These are phyloP conservation scores for Solanum acaule DNA, from an alignment of 257 asterid genomes.

Conservation along the genomic window DNA sequence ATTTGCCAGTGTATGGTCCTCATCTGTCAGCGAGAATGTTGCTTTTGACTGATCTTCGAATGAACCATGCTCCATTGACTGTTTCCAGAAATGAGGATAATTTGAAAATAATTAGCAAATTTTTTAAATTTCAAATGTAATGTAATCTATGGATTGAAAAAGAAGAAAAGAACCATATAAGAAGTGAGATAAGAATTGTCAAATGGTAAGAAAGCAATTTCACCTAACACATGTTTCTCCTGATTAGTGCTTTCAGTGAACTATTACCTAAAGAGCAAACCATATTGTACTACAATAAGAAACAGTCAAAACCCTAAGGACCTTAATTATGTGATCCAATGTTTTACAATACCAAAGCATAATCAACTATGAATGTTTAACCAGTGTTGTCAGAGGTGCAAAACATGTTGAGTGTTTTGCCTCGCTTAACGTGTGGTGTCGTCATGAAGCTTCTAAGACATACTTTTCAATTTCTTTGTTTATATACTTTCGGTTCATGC, in stretches of 20 bases:
- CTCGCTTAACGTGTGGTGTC: background rate
- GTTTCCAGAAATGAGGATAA: slow-evolving; percentile 3
- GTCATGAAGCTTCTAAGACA: background rate
- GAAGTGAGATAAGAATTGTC: background rate
- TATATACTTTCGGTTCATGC: background rate
- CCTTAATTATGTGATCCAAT: background rate
- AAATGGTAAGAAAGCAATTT: background rate
- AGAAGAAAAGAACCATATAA: background rate
- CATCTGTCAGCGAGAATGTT: slow-evolving; percentile 68
- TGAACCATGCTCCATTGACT: slow-evolving; percentile 60
- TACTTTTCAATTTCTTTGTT: background rate
- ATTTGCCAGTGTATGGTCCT: slow-evolving; percentile 89
- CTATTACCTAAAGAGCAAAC: background rate
- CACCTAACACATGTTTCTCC: background rate
- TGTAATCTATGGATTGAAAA: background rate
- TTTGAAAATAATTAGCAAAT: background rate
- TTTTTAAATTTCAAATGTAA: background rate
- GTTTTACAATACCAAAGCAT: background rate
- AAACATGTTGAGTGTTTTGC: background rate
- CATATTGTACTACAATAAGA: background rate
- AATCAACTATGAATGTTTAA: background rate
- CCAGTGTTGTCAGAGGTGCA: background rate
- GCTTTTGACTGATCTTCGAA: slow-evolving; percentile 55
- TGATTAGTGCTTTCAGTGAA: background rate
- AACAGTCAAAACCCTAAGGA: background rate